These are phyloP conservation scores for Lichtheimia ornata DNA, from an alignment of 371 early-diverging fungal species.

Conservation along the genomic window DNA sequence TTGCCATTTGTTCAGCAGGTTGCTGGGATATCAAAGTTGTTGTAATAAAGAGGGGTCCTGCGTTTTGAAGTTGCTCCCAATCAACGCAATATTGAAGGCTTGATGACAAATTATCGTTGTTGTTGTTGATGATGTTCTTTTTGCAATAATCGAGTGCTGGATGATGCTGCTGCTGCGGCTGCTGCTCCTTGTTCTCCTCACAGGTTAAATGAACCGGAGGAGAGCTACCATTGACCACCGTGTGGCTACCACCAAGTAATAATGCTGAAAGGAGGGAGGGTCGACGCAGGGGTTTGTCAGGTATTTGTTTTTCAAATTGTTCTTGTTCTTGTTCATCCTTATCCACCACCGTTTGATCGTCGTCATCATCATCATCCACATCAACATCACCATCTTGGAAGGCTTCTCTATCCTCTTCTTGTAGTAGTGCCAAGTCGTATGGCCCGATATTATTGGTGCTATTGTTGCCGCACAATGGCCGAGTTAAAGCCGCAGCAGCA, in stretches of 20 bases:
- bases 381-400: constrained; percentile 7
- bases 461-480: neutral
- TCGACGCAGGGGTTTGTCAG: too few relatives aligned
- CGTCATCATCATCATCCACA: constrained; percentile 1
- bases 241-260: too few relatives aligned
- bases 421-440: constrained; percentile 4
- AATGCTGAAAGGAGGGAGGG: too few relatives aligned
- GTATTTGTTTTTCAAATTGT: too few relatives aligned
- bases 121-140: constrained; percentile 46
- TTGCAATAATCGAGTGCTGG: constrained; percentile 53
- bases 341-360: too few relatives aligned
- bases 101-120: constrained; percentile 11
- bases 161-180: constrained; percentile 22
- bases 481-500: neutral
- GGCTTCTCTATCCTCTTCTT: constrained; percentile 11
- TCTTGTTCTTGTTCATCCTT: too few relatives aligned
- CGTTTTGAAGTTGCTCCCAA: constrained; percentile 27
- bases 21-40: neutral
- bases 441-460: constrained; percentile 4
- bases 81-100: constrained; percentile 21
- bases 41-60: neutral
- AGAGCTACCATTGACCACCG: too few relatives aligned
- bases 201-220: too few relatives aligned
- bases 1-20: too few relatives aligned
- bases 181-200: neutral